phyloP scores from a whole-genome alignment of 352 stramenopile species.

The Salisapilia sapeloensis region DNA sequence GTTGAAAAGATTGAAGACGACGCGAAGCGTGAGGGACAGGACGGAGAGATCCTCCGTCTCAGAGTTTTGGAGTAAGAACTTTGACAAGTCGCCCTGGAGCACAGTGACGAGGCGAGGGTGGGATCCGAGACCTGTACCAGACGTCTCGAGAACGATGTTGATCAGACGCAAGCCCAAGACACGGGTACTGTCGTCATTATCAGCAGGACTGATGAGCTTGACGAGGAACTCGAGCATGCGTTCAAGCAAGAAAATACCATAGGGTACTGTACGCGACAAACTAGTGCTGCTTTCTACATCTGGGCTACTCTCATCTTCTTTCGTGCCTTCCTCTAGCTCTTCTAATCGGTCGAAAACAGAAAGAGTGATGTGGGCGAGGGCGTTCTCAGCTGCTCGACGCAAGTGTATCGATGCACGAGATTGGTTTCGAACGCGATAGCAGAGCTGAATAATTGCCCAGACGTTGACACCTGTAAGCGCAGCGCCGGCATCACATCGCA shows the following conservation, averaged over 20 bases:
- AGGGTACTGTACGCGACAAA: too few relatives aligned
- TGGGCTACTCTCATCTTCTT: conserved; percentile 8
- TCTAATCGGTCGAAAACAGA: conserved; percentile 90
- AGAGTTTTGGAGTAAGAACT: conserved; percentile 92
- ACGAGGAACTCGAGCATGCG: conserved; percentile 90
- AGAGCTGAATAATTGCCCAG: conserved; percentile 93
- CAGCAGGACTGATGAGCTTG: conserved; percentile 83
- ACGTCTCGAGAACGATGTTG: conserved; percentile 95
- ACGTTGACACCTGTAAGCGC: conserved; percentile 86
- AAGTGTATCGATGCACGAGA: conserved; percentile 82
- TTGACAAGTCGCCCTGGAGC: conserved; percentile 91
- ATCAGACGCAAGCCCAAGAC: conserved; percentile 89
- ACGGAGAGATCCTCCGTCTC: conserved; percentile 91
- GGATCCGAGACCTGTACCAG: conserved; percentile 64
- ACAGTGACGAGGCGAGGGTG: conserved; percentile 75
- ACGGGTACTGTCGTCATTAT: conserved; percentile 81
- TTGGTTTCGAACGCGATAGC: conserved; percentile 91
- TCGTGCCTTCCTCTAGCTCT: conserved; percentile 18
- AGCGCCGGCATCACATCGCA: conserved; percentile 83
- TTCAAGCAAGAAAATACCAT: conserved; percentile 83
- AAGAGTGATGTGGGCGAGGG: conserved; percentile 92
- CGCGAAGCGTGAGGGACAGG: conserved; percentile 82
- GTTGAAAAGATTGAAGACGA: conserved; percentile 99
- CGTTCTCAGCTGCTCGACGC: conserved; percentile 89
- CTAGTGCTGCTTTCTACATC: conserved; percentile 14